Evolutionary conservation across 371 early-diverging fungal genomes (phyloP), one percentile per base, ranked within the genome.

Genomic region (Batkoa obscura): DNA sequence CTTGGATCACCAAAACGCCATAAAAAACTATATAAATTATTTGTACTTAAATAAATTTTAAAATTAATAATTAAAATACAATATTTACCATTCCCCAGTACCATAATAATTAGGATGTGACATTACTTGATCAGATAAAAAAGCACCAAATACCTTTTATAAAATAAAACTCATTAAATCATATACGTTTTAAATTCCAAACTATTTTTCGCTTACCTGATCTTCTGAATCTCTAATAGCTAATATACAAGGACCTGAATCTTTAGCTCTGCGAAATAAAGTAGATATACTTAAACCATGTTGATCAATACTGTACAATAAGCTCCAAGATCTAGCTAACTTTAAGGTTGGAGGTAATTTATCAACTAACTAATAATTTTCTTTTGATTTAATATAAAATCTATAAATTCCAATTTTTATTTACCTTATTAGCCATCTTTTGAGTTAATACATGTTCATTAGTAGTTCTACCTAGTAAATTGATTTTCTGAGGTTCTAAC

Each of bases 221-320:
- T 55, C 50, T 30, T 49, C 38, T 38, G 13, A 31, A 32, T 87
- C 86, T 54, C 81, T 84, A 52, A 88, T 74, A 9, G 77, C 76
- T 51, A 88, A 62, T 9, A 88, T 56, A 60, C 79, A 72, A 3
- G 86, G 83, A 0, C 83, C 84, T 58, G 79, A 78, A 59, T 64
- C 64, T 53, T 71, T 71, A 49, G 74, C 74, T 2, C 68, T 66
- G 31, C 72, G 64, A 62, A 81, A 86, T 58, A 95, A 70, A 1
- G 91, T 92, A 47, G 77, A 64, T 58, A 94, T 65, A 63, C 85
- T 84, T 37, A 86, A 81, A 0, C 95, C 95, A 65, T 95, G 92
- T 60, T 90, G 88, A 57, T 90, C 90, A 34, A 90, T 70, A 51
- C 84, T 84, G 66, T 95, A 95, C 2, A 86, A 58, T 10, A 95